Evolutionary conservation across 192 early-diverging fungal genomes (phyloP).

Genomic region (Kickxella alabastrina): DNA sequence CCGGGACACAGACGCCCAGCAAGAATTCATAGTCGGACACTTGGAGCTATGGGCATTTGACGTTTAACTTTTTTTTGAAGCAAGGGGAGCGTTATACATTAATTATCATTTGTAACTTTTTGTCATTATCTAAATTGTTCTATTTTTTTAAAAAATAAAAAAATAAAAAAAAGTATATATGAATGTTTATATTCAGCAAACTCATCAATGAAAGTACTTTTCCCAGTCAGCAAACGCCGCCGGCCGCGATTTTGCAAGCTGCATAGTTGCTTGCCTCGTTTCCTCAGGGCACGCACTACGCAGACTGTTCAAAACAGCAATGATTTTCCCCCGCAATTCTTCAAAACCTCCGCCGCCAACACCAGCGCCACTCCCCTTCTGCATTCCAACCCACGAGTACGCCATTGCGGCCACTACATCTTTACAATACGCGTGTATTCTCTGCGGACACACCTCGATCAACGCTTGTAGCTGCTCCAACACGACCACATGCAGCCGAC

Average conservation of each 20-base stretch:
- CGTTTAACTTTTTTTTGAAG: too few species aligned
- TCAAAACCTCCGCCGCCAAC: neutral
- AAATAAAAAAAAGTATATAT: neutral
- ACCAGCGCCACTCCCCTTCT: neutral
- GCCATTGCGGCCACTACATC: conserved; percentile 39
- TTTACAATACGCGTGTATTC: conserved; percentile 14
- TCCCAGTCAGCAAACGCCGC: conserved; percentile 1
- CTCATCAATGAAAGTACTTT: neutral
- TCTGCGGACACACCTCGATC: conserved; percentile 13
- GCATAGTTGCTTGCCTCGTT: neutral
- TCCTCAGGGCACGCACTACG: neutral
- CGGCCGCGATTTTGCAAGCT: neutral
- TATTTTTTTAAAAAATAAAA: conserved; percentile 2
- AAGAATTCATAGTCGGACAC: conserved; percentile 47
- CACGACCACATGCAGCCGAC: conserved; percentile 13
- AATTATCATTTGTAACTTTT: too few species aligned
- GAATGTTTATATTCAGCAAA: neutral
- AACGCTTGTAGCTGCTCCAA: conserved; percentile 20
- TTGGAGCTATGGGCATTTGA: conserved; percentile 49
- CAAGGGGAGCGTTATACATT: too few species aligned
- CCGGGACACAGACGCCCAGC: conserved; percentile 34
- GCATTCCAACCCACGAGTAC: conserved; percentile 15
- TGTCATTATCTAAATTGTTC: too few species aligned
- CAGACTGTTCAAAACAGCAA: neutral
- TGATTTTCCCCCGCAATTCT: neutral